Percentiles rank a stretch among this genome's conserved stretches.
These are phyloP conservation scores for Cyberlindnera amylophila DNA, from an alignment of 805 yeast species.

Conservation along the genomic window DNA sequence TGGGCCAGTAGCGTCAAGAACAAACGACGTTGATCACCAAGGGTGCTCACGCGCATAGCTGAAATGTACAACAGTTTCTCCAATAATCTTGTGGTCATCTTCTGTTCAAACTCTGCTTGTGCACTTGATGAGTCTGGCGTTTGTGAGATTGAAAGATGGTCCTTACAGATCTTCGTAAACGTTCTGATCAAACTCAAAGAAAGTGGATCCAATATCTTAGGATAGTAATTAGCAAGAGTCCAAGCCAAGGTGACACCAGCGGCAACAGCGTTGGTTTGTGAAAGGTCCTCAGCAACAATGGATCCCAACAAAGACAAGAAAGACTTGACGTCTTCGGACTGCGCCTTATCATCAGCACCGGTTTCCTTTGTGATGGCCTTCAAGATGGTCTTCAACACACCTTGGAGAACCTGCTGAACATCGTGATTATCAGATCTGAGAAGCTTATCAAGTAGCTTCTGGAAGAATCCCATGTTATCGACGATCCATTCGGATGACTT, in stretches of 20 bases:
- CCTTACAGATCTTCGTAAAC: constrained; percentile 84
- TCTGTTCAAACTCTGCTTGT: constrained; percentile 64
- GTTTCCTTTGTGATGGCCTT: constrained; percentile 54
- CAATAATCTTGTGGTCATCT: constrained; percentile 70
- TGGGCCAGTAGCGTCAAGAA: constrained; percentile 85
- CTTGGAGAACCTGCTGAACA: constrained; percentile 77
- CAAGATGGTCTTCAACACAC: constrained; percentile 66
- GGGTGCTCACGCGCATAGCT: constrained; percentile 73
- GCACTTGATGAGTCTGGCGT: constrained; percentile 32
- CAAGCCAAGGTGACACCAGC: constrained; percentile 83
- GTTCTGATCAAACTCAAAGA: constrained; percentile 80
- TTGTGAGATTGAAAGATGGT: constrained; percentile 61
- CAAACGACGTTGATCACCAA: constrained; percentile 91
- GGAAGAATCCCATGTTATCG: constrained; percentile 63
- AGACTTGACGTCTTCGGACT: constrained; percentile 56
- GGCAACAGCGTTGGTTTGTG: constrained; percentile 69
- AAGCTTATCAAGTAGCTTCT: constrained; percentile 73
- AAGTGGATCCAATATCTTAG: constrained; percentile 69
- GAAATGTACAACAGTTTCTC: constrained; percentile 75
- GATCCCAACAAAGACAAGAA: constrained; percentile 60
- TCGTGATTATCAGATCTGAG: constrained; percentile 80
- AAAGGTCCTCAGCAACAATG: constrained; percentile 76
- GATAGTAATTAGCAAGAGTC: constrained; percentile 75
- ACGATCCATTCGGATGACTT: constrained; percentile 76
- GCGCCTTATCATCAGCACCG: constrained; percentile 46